Evolutionary conservation across 192 early-diverging fungal species (phyloP), one percentile per base, ranked within the genome.

Genomic region (Backusella macrospora): DNA sequence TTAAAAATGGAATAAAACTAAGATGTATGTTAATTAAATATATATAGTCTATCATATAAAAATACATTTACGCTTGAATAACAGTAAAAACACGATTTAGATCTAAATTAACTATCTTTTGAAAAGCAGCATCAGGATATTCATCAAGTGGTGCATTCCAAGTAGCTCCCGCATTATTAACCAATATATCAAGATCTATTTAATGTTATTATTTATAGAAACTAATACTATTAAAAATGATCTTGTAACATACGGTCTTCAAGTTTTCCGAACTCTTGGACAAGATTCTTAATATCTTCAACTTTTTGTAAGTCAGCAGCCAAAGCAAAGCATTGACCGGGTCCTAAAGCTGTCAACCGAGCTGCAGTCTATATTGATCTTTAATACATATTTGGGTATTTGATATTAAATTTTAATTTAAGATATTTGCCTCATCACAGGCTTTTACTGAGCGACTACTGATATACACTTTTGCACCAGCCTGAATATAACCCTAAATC

Each of bases 381-480:
- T 65, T 62, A n/a, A 38, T 23, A 10, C 23, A 9, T 9, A n/a
- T 59, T 26, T 59, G 21, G 29, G 62, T 37, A 14, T 66, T 37
- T 29, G n/a, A 55, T 48, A 1, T 37, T 48, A 46, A 15, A n/a
- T 44, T 1, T 29, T 6, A 2, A 23, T 65, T 14, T 7, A 16
- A 26, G 14, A 4, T 47, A 37, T 45, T 39, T 23, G 87, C 89
- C 68, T 86, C 77, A 38, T 89, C 86, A 46, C 88, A 86, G 6
- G 87, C 88, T 6, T 77, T 42, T 9, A 80, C 83, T 55, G 93
- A 93, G 70, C 97, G 92, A 43, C 92, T 92, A 39, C 93, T 90
- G 71, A 98, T 96, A 78, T 98, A 98, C 21, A 99, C 97, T 71
- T 85, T 92, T 67, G 94, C 95, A 5, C 95, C 96, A 80, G 93